These are phyloP conservation scores for Debaryomyces hansenii DNA, from an alignment of 805 yeast species.

Conservation along the genomic window DNA sequence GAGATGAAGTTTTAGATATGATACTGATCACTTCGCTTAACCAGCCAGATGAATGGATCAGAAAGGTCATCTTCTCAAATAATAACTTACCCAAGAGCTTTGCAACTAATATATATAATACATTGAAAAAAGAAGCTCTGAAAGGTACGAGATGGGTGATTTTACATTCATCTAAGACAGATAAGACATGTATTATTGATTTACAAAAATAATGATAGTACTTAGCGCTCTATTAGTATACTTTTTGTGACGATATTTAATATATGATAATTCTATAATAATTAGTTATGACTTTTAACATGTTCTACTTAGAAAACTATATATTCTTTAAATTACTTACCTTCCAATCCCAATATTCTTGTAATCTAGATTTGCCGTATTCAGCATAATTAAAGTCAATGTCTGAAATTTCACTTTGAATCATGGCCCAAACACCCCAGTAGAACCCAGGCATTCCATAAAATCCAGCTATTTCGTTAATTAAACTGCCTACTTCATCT, in stretches of 20 bases:
- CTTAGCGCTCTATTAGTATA: neutral
- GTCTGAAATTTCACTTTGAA: constrained; percentile 65
- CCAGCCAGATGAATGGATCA: constrained; percentile 78
- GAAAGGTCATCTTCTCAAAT: constrained; percentile 74
- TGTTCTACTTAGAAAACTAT: no score
- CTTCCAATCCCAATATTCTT: constrained; percentile 75
- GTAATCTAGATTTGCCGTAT: constrained; percentile 58
- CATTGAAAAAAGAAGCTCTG: constrained; percentile 69
- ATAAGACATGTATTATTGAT: constrained; percentile 56
- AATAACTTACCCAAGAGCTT: constrained; percentile 83
- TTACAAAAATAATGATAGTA: constrained; percentile 47
- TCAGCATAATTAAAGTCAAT: constrained; percentile 71
- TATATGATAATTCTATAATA: neutral
- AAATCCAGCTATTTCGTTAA: constrained; percentile 56
- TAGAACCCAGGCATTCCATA: constrained; percentile 83
- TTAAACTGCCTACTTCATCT: constrained; percentile 41
- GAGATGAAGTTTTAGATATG: constrained; percentile 84
- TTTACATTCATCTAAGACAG: constrained; percentile 75
- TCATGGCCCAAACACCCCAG: constrained; percentile 85
- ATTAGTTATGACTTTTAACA: no score
- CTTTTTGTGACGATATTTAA: neutral
- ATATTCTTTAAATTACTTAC: constrained; percentile 9
- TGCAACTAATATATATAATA: constrained; percentile 69
- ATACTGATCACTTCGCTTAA: constrained; percentile 73
- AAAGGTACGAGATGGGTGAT: constrained; percentile 77